Evolutionary conservation across 306 rosid species (phyloP).

Genomic region (Quercus berberidifolia): DNA sequence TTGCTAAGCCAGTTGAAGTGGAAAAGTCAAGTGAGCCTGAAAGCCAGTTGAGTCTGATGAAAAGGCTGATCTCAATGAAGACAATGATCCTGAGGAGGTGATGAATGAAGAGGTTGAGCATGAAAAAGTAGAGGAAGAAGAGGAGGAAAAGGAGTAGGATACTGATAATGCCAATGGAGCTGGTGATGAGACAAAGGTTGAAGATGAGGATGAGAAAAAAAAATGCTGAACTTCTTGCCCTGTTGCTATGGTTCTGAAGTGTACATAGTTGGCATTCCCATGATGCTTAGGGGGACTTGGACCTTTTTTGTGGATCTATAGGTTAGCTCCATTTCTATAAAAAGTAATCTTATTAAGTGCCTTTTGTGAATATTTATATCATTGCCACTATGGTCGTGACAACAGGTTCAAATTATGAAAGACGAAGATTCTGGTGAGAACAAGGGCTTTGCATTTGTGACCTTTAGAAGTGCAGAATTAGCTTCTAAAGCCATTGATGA

Average conservation of each 20-base stretch:
- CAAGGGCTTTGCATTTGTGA: constrained; percentile 87
- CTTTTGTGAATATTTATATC: background rate
- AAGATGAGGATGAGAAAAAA: constrained; percentile 62
- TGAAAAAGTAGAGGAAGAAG: constrained; percentile 24
- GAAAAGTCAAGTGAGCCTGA: constrained; percentile 71
- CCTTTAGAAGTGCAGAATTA: constrained; percentile 68
- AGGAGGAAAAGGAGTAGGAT: constrained; percentile 57
- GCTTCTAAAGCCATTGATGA: constrained; percentile 86
- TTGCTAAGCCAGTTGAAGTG: constrained; percentile 65
- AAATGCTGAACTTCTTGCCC: constrained; percentile 81
- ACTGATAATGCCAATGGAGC: constrained; percentile 15
- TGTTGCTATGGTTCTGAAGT: constrained; percentile 97
- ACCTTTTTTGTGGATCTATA: constrained; percentile 57
- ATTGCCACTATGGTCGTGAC: constrained; percentile 22
- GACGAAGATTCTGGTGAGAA: constrained; percentile 68
- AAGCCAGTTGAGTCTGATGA: constrained; percentile 72
- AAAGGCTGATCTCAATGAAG: constrained; percentile 80
- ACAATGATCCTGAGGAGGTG: constrained; percentile 61
- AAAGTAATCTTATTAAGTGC: background rate
- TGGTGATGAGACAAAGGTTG: constrained; percentile 30
- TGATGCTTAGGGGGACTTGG: constrained; percentile 70
- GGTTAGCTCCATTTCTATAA: constrained; percentile 42
- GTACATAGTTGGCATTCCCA: constrained; percentile 80
- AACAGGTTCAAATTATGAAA: constrained; percentile 89
- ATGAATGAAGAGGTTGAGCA: constrained; percentile 54